Evolutionary conservation across 2,329 filamentous ascomycete species (phyloP).

Genomic region (Emergomyces orientalis): DNA sequence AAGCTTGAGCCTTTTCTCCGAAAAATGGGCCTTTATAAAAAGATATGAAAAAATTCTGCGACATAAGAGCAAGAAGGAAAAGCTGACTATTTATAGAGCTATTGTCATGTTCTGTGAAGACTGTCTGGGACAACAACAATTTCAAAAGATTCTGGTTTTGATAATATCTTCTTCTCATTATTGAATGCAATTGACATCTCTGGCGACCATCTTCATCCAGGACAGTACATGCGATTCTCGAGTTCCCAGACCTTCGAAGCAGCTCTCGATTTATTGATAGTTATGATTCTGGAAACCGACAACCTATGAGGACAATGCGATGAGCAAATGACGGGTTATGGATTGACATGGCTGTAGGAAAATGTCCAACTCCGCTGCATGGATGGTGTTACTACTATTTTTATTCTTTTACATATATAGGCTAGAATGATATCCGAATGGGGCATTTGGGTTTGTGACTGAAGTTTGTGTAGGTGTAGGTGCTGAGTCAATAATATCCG

Average conservation of each 20-base stretch:
- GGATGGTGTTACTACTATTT: background rate
- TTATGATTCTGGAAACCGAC: constrained; percentile 1
- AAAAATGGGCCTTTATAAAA: background rate
- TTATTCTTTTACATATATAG: background rate
- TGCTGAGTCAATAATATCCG: background rate
- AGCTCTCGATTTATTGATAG: background rate
- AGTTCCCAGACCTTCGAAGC: background rate
- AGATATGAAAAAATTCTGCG: background rate
- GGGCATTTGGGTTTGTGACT: background rate
- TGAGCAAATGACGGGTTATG: background rate
- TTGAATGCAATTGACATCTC: background rate
- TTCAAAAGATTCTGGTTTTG: background rate
- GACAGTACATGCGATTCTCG: background rate
- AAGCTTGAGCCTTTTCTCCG: background rate
- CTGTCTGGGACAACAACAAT: background rate
- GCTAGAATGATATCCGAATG: background rate
- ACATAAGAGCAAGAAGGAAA: background rate
- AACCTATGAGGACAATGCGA: background rate
- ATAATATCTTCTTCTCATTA: constrained; percentile 5
- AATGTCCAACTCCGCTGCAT: background rate
- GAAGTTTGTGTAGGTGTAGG: background rate
- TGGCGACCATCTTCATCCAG: background rate
- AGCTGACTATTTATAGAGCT: background rate
- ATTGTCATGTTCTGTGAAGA: background rate
- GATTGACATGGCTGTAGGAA: background rate